Percentiles rank a stretch among this genome's conserved stretches.
These are phyloP conservation scores for Cryoendolithus antarcticus DNA, from an alignment of 2,329 filamentous ascomycete species.

Conservation along the genomic window DNA sequence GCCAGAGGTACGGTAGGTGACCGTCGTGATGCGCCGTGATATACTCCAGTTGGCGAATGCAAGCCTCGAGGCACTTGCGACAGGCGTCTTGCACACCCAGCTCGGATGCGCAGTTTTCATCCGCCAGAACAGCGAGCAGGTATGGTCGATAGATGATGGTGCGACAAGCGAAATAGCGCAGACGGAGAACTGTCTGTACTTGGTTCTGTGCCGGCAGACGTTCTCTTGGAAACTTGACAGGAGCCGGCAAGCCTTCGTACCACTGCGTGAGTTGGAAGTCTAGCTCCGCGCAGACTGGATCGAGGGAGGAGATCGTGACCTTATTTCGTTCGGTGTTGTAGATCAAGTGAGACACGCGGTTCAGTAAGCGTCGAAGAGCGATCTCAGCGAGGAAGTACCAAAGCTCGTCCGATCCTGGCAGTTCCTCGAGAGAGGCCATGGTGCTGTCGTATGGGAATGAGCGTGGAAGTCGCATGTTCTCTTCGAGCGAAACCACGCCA, in stretches of 20 bases:
- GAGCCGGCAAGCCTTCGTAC: conserved; percentile 65
- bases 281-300: conserved; percentile 66
- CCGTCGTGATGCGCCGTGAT: conserved; percentile 68
- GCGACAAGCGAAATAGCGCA: conserved; percentile 73
- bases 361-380: conserved; percentile 58
- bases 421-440: conserved; percentile 29
- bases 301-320: conserved; percentile 60
- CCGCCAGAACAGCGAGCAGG: conserved; percentile 66
- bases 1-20: conserved; percentile 77
- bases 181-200: conserved; percentile 64
- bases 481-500: conserved; percentile 70
- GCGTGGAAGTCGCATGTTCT: conserved; percentile 64
- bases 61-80: conserved; percentile 69
- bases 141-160: conserved; percentile 81
- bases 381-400: conserved; percentile 85
- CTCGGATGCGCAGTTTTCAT: conserved; percentile 60
- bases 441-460: conserved; percentile 61
- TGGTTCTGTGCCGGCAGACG: conserved; percentile 56
- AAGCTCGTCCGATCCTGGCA: conserved; percentile 55
- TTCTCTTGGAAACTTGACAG: conserved; percentile 66
- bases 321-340: conserved; percentile 53
- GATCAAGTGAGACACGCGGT: conserved; percentile 20
- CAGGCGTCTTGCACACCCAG: conserved; percentile 64
- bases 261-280: conserved; percentile 75
- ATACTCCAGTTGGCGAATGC: conserved; percentile 66